These are phyloP conservation scores for Brettanomyces naardenensis DNA, from an alignment of 805 yeast species.

Conservation along the genomic window DNA sequence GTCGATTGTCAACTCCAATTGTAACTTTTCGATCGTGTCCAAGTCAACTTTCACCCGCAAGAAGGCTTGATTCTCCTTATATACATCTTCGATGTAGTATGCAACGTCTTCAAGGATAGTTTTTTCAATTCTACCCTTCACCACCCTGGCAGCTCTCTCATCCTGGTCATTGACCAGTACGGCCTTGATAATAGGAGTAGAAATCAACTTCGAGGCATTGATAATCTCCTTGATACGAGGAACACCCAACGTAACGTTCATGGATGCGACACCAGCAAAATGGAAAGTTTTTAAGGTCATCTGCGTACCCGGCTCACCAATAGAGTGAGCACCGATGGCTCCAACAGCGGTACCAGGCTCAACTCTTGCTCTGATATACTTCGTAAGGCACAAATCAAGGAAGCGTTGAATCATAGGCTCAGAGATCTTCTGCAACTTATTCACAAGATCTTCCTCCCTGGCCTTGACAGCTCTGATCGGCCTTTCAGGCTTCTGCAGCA, in stretches of 20 bases:
- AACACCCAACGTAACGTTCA: slow-evolving; percentile 98
- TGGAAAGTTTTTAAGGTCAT: slow-evolving; percentile 78
- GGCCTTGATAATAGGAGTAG: slow-evolving; percentile 95
- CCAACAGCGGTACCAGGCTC: slow-evolving; percentile 99
- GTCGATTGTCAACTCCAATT: slow-evolving; percentile 79
- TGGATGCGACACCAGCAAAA: slow-evolving; percentile 99
- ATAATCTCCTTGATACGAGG: slow-evolving; percentile 99
- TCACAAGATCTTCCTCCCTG: slow-evolving; percentile 37
- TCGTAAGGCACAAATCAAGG: slow-evolving; percentile 65
- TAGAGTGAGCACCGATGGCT: slow-evolving; percentile 98
- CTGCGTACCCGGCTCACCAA: slow-evolving; percentile 99
- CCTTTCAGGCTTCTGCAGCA: slow-evolving; percentile 35
- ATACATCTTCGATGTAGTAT: slow-evolving; percentile 88
- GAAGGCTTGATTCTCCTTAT: slow-evolving; percentile 68
- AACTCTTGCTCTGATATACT: slow-evolving; percentile 83
- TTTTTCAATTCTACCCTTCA: slow-evolving; percentile 94
- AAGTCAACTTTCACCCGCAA: slow-evolving; percentile 77
- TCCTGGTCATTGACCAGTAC: slow-evolving; percentile 87
- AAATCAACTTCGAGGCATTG: slow-evolving; percentile 90
- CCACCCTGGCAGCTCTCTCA: slow-evolving; percentile 97
- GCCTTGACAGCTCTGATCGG: slow-evolving; percentile 9
- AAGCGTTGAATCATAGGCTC: slow-evolving; percentile 53
- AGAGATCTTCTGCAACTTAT: slow-evolving; percentile 64
- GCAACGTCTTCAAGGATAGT: slow-evolving; percentile 83
- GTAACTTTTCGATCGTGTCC: slow-evolving; percentile 79